Conservation (phyloP, 768 basidiomycete species). For the Amanita exitialis region DNA sequence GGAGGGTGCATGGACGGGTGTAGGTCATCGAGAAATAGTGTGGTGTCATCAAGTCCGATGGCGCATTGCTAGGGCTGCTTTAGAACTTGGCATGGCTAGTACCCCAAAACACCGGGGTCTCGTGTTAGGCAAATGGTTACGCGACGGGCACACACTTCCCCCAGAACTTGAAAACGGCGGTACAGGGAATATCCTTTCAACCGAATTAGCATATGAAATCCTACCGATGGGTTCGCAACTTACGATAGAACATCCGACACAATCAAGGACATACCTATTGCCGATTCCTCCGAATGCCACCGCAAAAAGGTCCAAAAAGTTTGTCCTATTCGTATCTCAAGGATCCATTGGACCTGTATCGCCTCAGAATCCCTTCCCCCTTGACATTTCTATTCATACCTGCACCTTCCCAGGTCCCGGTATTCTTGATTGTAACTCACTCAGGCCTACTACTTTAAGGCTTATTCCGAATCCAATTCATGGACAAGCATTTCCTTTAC, state of each 20-base stretch:
- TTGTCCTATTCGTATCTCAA: constrained; percentile 51
- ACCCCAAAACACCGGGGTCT: constrained; percentile 18
- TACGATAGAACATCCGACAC: constrained; percentile 30
- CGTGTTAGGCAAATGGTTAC: constrained; percentile 58
- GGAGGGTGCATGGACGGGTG: constrained; percentile 90
- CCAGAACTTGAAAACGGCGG: constrained; percentile 8
- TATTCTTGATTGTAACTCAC: constrained; percentile 23
- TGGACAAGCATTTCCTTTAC: constrained; percentile 49
- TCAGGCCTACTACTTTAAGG: constrained; percentile 39
- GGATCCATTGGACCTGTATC: constrained; percentile 42
- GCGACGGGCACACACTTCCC: constrained; percentile 45
- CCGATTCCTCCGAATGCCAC: constrained; percentile 23
- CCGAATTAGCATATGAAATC: constrained; percentile 21
- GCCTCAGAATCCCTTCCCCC: constrained; percentile 34
- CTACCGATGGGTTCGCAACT: constrained; percentile 29
- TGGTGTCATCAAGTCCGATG: constrained; percentile 98
- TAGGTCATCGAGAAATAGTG: constrained; percentile 93
- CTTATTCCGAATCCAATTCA: constrained; percentile 54
- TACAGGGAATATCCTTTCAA: constrained; percentile 4
- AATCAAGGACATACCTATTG: constrained; percentile 38
- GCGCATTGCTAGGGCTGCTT: constrained; percentile 69
- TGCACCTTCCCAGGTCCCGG: constrained; percentile 26
- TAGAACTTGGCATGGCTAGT: constrained; percentile 46
- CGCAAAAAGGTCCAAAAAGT: constrained; percentile 14
- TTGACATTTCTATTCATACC: constrained; percentile 35